Evolutionary conservation across 768 basidiomycete species (phyloP), one percentile per base, ranked within the genome.

Genomic region (Arthromyces matolae): DNA sequence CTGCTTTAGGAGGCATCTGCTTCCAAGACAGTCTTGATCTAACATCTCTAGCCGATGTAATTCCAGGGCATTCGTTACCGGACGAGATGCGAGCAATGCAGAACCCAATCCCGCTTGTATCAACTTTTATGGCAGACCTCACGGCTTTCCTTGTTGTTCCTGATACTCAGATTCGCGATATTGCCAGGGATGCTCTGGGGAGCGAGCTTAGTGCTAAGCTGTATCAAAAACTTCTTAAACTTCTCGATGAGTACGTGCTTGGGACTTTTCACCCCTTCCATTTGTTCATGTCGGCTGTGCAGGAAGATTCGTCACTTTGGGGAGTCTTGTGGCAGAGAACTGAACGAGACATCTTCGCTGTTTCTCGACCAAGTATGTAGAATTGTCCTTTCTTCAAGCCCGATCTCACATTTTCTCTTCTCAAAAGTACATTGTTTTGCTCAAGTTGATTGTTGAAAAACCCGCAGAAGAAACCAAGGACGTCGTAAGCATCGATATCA

Each of bases 401-500:
- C 16, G 31, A 20, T 22, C 38, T 34, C 9, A 18, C 35, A 42
- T 19, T 23, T 40, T 52, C 5, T 34, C 19, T 46, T 13, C 39
- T n/a, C 41, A 50, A 23, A 60, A 94, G 84, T 81, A 85, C 51
- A 80, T 89, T 40, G 73, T 80, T 0, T 81, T 94, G 23, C 67
- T 94, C 38, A 88, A 86, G 57, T 74, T 87, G 7, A 74, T 90
- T 36, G 74, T 89, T n/a, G 89, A 92, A 48, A 88, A 87, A 49
- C 72, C 77, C 14, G 73, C 81, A 36, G 69, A 71, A 18, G 69
- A 73, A 8, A 64, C 78, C 20, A 82, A 86, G 43, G 83, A 86
- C 41, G 64, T 80, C 12, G 71, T 80, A 54, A 77, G 72, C 49
- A 76, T 84, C 24, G 84, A 88, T 58, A 71, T 86, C n/a, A 78